Conservation (phyloP, 2,329 filamentous ascomycete genomes). For the Trichocomaceae sp. region DNA sequence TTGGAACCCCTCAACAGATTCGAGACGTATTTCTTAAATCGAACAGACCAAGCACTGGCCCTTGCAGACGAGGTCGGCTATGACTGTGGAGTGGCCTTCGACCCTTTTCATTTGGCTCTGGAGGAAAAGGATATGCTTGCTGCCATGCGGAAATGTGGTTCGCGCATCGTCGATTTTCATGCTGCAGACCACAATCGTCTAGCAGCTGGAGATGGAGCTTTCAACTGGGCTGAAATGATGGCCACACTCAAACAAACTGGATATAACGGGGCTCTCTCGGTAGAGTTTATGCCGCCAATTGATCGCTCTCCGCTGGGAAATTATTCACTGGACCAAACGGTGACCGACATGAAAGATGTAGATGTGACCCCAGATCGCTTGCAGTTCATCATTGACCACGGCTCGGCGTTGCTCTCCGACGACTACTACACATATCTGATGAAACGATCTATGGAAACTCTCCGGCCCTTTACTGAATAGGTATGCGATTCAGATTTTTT, state of each 20-base stretch:
- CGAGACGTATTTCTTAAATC: conserved; percentile 9
- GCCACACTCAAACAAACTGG: neutral
- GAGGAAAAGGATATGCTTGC: conserved; percentile 9
- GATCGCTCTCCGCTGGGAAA: too few relatives aligned
- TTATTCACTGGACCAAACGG: conserved; percentile 3
- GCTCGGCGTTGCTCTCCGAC: conserved; percentile 5
- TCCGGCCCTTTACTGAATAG: neutral
- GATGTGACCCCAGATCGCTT: conserved; percentile 7
- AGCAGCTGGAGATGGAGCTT: conserved; percentile 8
- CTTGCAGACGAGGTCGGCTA: conserved; percentile 1
- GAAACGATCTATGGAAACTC: conserved; percentile 6
- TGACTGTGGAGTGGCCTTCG: conserved; percentile 9
- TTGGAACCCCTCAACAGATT: conserved; percentile 10
- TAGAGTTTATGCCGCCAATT: conserved; percentile 10
- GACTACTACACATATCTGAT: conserved; percentile 11
- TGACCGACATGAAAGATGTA: neutral
- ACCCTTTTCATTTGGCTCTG: conserved; percentile 7
- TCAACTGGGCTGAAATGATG: conserved; percentile 6
- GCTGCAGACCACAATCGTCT: conserved; percentile 9
- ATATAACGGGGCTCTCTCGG: conserved; percentile 6
- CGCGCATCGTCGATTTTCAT: conserved; percentile 6
- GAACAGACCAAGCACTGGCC: conserved; percentile 5
- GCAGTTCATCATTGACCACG: conserved; percentile 10
- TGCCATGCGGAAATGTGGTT: conserved; percentile 2
- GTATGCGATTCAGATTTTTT: too few relatives aligned